These are phyloP conservation scores for Cadophora luteo-olivacea DNA, from an alignment of 2,329 filamentous ascomycete genomes.

Conservation along the genomic window DNA sequence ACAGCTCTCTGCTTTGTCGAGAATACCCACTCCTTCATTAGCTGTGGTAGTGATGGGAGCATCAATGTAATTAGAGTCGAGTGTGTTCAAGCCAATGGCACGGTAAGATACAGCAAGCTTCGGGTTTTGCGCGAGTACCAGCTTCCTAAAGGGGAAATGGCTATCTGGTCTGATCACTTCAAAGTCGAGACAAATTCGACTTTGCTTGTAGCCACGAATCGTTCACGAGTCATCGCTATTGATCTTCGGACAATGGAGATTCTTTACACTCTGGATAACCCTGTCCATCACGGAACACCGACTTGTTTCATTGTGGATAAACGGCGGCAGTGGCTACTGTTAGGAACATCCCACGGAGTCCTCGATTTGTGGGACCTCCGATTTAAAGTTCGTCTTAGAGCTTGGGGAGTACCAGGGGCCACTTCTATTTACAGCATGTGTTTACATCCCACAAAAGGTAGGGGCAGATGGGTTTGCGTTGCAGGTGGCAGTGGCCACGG, in stretches of 20 bases:
- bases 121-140: slow-evolving; percentile 80
- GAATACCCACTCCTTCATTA: slow-evolving; percentile 91
- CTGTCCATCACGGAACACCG: slow-evolving; percentile 87
- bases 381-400: slow-evolving; percentile 87
- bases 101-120: slow-evolving; percentile 79
- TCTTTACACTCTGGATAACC: slow-evolving; percentile 82
- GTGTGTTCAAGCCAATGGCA: slow-evolving; percentile 60
- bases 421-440: slow-evolving; percentile 80
- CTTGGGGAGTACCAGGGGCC: slow-evolving; percentile 85
- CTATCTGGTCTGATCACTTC: slow-evolving; percentile 92
- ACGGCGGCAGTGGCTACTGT: slow-evolving; percentile 85
- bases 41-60: slow-evolving; percentile 87
- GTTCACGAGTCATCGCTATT: slow-evolving; percentile 80
- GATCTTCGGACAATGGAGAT: slow-evolving; percentile 87
- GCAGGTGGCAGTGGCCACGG: slow-evolving; percentile 86
- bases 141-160: slow-evolving; percentile 75
- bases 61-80: slow-evolving; percentile 83
- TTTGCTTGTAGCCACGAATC: slow-evolving; percentile 85
- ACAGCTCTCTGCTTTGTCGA: slow-evolving; percentile 90
- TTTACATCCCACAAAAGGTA: slow-evolving; percentile 78
- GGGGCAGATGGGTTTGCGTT: slow-evolving; percentile 86
- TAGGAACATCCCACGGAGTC: slow-evolving; percentile 92
- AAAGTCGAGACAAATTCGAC: slow-evolving; percentile 82
- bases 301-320: slow-evolving; percentile 91
- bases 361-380: slow-evolving; percentile 95